phyloP scores from a whole-genome alignment of 2,329 filamentous ascomycete species.

The Aureobasidium sp. region DNA sequence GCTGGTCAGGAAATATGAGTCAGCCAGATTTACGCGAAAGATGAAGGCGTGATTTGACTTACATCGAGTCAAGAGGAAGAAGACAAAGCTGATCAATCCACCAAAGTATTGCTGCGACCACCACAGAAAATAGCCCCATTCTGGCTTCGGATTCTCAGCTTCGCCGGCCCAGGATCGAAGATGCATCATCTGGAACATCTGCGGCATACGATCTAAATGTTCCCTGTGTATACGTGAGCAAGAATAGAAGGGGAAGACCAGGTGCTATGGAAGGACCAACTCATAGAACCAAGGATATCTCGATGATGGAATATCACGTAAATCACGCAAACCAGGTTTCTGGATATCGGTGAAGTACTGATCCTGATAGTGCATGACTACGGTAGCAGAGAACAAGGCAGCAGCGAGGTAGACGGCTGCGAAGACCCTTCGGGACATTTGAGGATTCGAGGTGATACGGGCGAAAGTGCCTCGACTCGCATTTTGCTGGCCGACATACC shows the following conservation, averaged over 20 bases:
- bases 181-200: slow-evolving; percentile 4
- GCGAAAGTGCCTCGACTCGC: background rate
- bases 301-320: background rate
- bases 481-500: background rate
- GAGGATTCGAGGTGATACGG: background rate
- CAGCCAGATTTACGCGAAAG: background rate
- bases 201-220: background rate
- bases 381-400: background rate
- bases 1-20: background rate
- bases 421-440: background rate
- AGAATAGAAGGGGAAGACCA: background rate
- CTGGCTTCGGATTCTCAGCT: background rate
- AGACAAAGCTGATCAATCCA: background rate
- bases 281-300: background rate
- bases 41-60: background rate
- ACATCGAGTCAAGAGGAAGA: slow-evolving; percentile 10
- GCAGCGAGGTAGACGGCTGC: background rate
- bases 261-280: background rate
- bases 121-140: slow-evolving; percentile 1
- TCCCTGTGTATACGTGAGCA: background rate
- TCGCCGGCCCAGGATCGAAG: background rate
- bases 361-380: background rate
- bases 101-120: slow-evolving; percentile 7
- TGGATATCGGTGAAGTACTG: background rate
- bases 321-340: background rate